Base-by-base conservation (phyloP, 2,329 filamentous ascomycete species). In the Xylaria sp. region DNA sequence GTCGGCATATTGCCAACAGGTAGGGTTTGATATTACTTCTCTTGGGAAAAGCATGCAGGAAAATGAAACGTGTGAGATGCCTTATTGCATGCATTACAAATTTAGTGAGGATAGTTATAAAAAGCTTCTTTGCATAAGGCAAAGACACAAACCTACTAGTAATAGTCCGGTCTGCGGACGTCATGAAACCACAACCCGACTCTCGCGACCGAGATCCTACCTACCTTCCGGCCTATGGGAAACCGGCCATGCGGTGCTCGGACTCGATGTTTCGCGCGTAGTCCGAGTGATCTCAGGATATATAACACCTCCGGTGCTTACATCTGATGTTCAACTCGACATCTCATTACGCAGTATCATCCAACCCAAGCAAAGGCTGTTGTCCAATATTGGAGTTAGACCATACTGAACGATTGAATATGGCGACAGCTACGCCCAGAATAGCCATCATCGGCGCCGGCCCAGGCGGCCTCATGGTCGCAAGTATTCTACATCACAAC, bases 401-500 rank as follows among this genome's bases (percentile, higher is more conserved):
- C n/a, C n/a, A n/a, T n/a, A n/a, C n/a, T n/a, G n/a, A 4, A 14
- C 3, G 4, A 35, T 6, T 21, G 33, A 28, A 47, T n/a, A 66
- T 66, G 54, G 14, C 33, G 5, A 28, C 35, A 40, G 28, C 17
- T 11, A 57, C 60, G 2, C 70, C 66, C 15, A 65, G 49, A 52
- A 71, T 76, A 21, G 70, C 75, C 21, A 72, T 76, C 63, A 67
- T 75, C 33, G 74, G 72, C 54, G 73, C 69, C 7, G 74, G 74
- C 3, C 74, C 74, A 5, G 71, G 66, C 4, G 74, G 74, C 42
- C 66, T 76, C 37, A 72, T 69, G 15, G 70, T 76, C 42, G 74
- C 73, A 3, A 67, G 67, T 33, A 72, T 76, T 47, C 60, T 76
- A 17, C 68, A 72, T 51, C 66, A 61, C 31, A 69, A 72, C 46